A percentile compares a stretch with the other conserved stretches of the same genome.
These are phyloP conservation scores for Entonaema liquescens DNA, from an alignment of 495 filamentous ascomycete species.

Conservation along the genomic window DNA sequence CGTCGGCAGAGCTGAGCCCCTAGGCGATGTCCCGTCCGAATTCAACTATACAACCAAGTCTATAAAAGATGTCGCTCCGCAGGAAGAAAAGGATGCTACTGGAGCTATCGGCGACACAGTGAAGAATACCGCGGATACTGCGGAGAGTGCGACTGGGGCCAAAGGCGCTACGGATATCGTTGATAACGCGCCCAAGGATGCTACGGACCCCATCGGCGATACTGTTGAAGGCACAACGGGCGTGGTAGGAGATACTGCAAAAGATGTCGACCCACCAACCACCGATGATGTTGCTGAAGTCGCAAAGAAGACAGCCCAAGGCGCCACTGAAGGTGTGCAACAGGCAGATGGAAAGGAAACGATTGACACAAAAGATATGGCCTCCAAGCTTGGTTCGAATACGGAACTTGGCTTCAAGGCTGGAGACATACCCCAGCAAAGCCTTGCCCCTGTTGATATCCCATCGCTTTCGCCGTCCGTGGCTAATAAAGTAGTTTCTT, in stretches of 20 bases:
- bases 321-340: constrained; percentile 30
- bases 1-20: constrained; percentile 65
- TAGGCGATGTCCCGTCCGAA: constrained; percentile 42
- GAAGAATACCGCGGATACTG: constrained; percentile 16
- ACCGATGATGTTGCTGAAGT: constrained; percentile 5
- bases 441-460: constrained; percentile 32
- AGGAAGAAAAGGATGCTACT: constrained; percentile 19
- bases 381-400: constrained; percentile 46
- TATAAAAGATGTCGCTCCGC: constrained; percentile 15
- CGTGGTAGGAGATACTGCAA: constrained; percentile 41
- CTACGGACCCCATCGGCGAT: constrained; percentile 29
- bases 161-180: constrained; percentile 16
- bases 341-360: constrained; percentile 51
- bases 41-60: constrained; percentile 43
- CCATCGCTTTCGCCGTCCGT: constrained; percentile 40
- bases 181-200: constrained; percentile 15
- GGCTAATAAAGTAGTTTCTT: constrained; percentile 40
- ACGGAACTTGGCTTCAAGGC: constrained; percentile 54
- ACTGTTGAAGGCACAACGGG: constrained; percentile 45
- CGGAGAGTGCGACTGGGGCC: constrained; percentile 14
- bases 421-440: constrained; percentile 55
- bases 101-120: constrained; percentile 25
- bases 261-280: constrained; percentile 27
- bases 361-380: constrained; percentile 49
- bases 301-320: constrained; percentile 17